A percentile compares a stretch with the other conserved stretches of the same genome.
Conservation (phyloP, 2,329 filamentous ascomycete genomes). For the Xylaria sp. region DNA sequence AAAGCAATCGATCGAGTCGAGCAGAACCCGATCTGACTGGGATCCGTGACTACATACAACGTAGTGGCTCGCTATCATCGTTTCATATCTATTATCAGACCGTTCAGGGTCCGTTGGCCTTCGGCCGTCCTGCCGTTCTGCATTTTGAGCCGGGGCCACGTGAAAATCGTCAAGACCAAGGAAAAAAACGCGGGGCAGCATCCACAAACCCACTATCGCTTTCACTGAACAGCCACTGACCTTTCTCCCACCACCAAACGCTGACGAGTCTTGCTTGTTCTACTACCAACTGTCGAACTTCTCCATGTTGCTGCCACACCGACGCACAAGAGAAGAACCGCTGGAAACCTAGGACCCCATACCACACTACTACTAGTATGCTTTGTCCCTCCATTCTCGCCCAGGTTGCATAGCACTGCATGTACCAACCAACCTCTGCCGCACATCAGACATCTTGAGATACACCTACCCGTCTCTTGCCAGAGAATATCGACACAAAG, state of each 20-base stretch:
- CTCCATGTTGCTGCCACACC: background rate
- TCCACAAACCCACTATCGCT: background rate
- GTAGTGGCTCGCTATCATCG: too few species aligned
- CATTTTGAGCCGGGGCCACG: background rate
- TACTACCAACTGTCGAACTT: background rate
- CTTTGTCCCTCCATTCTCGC: too few species aligned
- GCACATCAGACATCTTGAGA: background rate
- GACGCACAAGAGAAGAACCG: background rate
- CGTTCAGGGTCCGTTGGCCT: background rate
- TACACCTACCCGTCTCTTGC: too few species aligned
- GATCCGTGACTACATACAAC: too few species aligned
- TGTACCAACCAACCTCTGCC: background rate
- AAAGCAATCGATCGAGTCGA: too few species aligned
- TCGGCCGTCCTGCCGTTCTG: too few species aligned
- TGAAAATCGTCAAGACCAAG: conserved; percentile 1
- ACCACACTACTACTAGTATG: background rate
- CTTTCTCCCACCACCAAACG: background rate
- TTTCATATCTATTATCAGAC: background rate
- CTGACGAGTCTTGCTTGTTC: background rate
- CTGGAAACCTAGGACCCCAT: background rate
- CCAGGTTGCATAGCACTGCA: too few species aligned
- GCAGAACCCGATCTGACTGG: too few species aligned
- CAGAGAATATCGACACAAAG: too few species aligned
- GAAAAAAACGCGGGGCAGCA: conserved; percentile 2
- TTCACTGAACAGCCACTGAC: background rate